Conservation (phyloP, 345 rosid genomes). For the Salix caprea region DNA sequence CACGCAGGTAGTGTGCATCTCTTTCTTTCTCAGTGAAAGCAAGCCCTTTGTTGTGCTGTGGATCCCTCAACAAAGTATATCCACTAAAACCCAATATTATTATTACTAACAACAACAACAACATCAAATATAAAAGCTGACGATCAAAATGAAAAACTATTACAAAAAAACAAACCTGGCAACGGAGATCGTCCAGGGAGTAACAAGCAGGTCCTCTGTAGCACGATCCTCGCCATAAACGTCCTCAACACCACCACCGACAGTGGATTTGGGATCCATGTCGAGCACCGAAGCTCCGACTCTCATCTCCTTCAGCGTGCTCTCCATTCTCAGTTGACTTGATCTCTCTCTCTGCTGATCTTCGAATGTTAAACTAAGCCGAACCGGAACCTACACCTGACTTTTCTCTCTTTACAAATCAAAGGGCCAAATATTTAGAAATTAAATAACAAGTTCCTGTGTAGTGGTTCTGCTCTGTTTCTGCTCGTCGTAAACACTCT, state of each 20-base stretch:
- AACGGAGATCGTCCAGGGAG: conserved; percentile 79
- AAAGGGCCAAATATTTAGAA: too few relatives aligned
- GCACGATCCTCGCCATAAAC: conserved; percentile 66
- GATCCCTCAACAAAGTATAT: conserved; percentile 24
- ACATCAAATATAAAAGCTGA: too few relatives aligned
- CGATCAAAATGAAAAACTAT: background rate
- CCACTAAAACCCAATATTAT: conserved; percentile 6
- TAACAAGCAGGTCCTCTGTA: conserved; percentile 66
- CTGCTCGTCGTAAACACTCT: too few relatives aligned
- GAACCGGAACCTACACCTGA: background rate
- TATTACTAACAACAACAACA: background rate
- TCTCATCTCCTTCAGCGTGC: conserved; percentile 40
- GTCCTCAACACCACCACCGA: conserved; percentile 50
- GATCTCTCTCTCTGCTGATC: background rate
- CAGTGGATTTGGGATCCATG: conserved; percentile 46
- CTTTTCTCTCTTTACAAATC: too few relatives aligned
- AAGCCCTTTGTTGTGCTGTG: conserved; percentile 26
- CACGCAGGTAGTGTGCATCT: conserved; percentile 21
- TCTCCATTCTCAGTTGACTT: conserved; percentile 46
- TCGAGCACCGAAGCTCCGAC: conserved; percentile 44
- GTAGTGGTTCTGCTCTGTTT: too few relatives aligned
- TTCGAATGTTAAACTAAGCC: background rate
- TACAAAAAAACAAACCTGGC: conserved; percentile 47
- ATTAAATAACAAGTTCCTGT: too few relatives aligned
- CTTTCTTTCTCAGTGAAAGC: conserved; percentile 24